Conservation (phyloP, 176 grass and related monocot genomes). For the Oropetium thomaeum region DNA sequence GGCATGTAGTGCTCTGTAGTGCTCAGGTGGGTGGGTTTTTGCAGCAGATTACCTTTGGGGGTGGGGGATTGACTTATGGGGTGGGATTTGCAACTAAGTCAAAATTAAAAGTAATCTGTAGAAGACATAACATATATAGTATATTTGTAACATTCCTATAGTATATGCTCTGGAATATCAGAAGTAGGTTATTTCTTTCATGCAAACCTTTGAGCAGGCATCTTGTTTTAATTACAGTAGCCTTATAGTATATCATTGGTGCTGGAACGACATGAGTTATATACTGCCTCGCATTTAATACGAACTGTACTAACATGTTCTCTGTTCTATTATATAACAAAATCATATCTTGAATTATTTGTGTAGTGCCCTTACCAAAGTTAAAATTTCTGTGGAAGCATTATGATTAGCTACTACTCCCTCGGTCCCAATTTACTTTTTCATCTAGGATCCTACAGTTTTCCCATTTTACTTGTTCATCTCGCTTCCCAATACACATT, state of each 20-base stretch:
- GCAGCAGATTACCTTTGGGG: no score
- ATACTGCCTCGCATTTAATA: no score
- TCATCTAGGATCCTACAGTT: no score
- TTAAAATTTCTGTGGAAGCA: slow-evolving; percentile 1
- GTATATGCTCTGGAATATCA: not conserved
- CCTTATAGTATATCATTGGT: not conserved
- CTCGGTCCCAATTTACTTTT: no score
- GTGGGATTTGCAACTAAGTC: not conserved
- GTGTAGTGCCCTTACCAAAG: not conserved
- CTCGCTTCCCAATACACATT: no score
- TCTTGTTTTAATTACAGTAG: not conserved
- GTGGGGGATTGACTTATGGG: no score
- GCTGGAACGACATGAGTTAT: not conserved
- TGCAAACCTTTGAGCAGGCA: not conserved
- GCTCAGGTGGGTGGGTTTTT: no score
- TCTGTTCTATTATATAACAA: not conserved
- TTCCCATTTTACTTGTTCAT: no score
- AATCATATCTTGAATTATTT: slow-evolving; percentile 4
- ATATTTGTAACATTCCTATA: not conserved
- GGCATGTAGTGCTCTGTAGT: no score
- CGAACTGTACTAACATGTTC: not conserved
- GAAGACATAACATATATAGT: not conserved
- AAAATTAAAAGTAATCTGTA: not conserved
- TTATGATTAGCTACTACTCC: not conserved
- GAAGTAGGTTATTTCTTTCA: not conserved